Evolutionary conservation across 768 basidiomycete genomes (phyloP).

Genomic region (Mycena latifolia): DNA sequence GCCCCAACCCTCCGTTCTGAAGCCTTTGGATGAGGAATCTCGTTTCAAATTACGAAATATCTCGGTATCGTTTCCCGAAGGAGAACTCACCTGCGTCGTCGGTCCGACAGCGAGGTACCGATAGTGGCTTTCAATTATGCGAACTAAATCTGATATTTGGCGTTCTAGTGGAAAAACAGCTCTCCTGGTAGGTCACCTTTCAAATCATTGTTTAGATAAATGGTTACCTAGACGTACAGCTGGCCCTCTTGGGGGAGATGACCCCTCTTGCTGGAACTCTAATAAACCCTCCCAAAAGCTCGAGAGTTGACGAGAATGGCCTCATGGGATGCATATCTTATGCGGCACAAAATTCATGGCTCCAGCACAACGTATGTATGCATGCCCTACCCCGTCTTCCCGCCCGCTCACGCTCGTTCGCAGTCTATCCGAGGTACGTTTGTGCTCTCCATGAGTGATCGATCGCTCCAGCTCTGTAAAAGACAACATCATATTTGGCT

Average conservation of each 20-base stretch:
- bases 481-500: constrained; percentile 83
- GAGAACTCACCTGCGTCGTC: no score
- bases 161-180: constrained; percentile 81
- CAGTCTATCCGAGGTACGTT: constrained; percentile 41
- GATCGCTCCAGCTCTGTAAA: background rate
- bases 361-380: no score
- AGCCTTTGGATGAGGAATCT: no score
- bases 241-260: constrained; percentile 80
- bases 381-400: no score
- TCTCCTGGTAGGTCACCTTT: no score
- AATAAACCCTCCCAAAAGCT: constrained; percentile 72
- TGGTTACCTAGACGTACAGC: no score
- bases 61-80: no score
- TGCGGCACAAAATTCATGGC: constrained; percentile 81
- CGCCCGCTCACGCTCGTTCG: no score
- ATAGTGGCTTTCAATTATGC: no score
- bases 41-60: no score
- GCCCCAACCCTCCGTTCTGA: no score
- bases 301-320: constrained; percentile 72
- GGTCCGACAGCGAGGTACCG: constrained; percentile 72
- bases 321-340: constrained; percentile 74
- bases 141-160: background rate
- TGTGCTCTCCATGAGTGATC: background rate
- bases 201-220: no score
- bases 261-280: constrained; percentile 54